These are phyloP conservation scores for Kluyveromyces marxianus DNA, from an alignment of 1,139 yeast genomes.

Conservation along the genomic window DNA sequence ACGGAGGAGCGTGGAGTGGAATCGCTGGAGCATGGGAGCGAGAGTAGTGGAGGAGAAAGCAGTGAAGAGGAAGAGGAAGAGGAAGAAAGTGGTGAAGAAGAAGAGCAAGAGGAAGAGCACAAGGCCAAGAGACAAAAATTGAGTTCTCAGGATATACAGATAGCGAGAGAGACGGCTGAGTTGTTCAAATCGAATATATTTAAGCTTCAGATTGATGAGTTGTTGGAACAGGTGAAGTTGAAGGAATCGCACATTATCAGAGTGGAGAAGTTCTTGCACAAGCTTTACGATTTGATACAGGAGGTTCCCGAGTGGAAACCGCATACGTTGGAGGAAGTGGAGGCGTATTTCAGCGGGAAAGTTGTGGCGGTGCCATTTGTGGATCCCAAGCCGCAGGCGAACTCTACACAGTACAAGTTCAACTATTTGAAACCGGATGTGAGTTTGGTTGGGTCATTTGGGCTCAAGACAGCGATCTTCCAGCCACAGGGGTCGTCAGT, in stretches of 20 bases:
- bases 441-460: conserved; percentile 82
- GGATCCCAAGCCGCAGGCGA: conserved; percentile 68
- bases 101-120: conserved; percentile 17
- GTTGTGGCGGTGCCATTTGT: conserved; percentile 72
- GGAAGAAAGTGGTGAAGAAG: conserved; percentile 16
- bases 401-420: conserved; percentile 60
- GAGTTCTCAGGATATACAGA: conserved; percentile 73
- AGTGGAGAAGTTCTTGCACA: conserved; percentile 72
- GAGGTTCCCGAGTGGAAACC: conserved; percentile 49
- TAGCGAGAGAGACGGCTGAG: conserved; percentile 90
- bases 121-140: conserved; percentile 9
- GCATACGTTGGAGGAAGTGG: conserved; percentile 47
- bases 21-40: too few species aligned
- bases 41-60: too few species aligned
- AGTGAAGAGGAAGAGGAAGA: conserved; percentile 8
- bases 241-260: conserved; percentile 59
- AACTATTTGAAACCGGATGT: conserved; percentile 67
- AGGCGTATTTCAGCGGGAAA: conserved; percentile 41
- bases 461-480: conserved; percentile 71
- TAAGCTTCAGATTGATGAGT: conserved; percentile 88
- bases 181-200: conserved; percentile 89
- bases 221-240: conserved; percentile 67
- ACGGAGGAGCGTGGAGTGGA: too few species aligned
- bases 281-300: conserved; percentile 63
- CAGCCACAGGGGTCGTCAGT: conserved; percentile 57